Evolutionary conservation across 257 asterid genomes (phyloP), one percentile per base, ranked within the genome.

Genomic region (Solanum virginianum): DNA sequence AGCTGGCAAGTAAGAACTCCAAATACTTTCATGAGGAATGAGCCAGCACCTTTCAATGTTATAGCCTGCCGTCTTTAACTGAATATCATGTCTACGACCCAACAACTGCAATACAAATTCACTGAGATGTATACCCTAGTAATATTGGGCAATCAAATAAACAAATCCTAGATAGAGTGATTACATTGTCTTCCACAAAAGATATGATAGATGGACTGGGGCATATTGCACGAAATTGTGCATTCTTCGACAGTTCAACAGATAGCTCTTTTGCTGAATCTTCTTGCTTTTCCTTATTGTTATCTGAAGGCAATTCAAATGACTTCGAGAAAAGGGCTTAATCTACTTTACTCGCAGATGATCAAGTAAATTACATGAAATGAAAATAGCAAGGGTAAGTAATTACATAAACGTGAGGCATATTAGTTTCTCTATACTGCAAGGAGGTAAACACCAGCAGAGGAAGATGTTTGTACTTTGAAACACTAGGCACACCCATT

Each of bases 1-100:
- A 96, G 97, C 83, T 96, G 97, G 89, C 98, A 95, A 49, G 99
- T 98, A 86, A 96, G 98, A 80, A 92, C 95, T 43, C 99, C 98
- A 84, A 95, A 96, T 55, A 92, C 98, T 91, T 96, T 96, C 98
- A 96, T 96, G 86, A 96, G 97, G 88, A 94, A 94, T 62, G 99
- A 96, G 74, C 98, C 99, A 49, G 98, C 98, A 43, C 93, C 97
- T 92, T 95, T 96, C 97, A 51, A 68, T 91, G 91, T 94, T 95
- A 93, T 97, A 95, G 88, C 99, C 98, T 20, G 98, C 97, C 93
- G 96, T 92, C 91, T 91, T 90, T 41, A 95, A 88, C 57, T 89
- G 96, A 85, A 94, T 92, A 24, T 97, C 98, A 65, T 99, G 95
- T 68, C 99, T 91, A 60, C 98, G 98, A 80, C 99, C 99, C 87